Evolutionary conservation across 140 eudicot species (phyloP).

Genomic region (Oenanthe javanica): DNA sequence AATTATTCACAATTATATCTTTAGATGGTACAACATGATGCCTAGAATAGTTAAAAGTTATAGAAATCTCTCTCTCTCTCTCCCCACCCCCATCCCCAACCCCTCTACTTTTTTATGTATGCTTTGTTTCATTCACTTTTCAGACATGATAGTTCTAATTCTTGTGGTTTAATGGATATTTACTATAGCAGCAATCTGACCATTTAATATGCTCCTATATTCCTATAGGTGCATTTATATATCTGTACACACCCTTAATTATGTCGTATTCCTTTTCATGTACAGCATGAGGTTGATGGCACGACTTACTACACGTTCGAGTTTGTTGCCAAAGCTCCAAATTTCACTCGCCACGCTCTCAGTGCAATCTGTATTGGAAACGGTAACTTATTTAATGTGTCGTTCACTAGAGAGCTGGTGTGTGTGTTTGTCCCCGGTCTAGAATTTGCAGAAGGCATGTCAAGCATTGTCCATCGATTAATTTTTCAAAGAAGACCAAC

Average conservation of each 20-base stretch:
- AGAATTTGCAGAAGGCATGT: neutral
- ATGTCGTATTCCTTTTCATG: conserved; percentile 10
- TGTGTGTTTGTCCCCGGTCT: neutral
- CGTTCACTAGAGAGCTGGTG: neutral
- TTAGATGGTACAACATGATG: neutral
- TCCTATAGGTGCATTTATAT: neutral
- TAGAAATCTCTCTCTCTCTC: neutral
- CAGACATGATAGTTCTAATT: neutral
- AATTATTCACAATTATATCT: neutral
- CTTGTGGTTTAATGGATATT: neutral
- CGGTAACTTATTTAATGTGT: conserved; percentile 40
- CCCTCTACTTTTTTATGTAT: neutral
- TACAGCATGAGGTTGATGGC: conserved; percentile 82
- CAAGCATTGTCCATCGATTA: neutral
- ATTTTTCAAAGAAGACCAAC: neutral
- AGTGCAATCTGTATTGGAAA: conserved; percentile 79
- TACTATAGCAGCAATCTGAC: neutral
- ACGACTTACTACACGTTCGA: conserved; percentile 86
- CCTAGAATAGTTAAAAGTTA: neutral
- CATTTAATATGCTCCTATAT: neutral
- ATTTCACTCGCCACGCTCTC: conserved; percentile 93
- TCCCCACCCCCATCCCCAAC: too few species aligned
- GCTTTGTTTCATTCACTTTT: neutral
- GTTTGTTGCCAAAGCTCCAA: conserved; percentile 90
- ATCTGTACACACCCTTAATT: neutral